These are phyloP conservation scores for Staphylotrichum longicolle DNA, from an alignment of 495 filamentous ascomycete genomes.

Conservation along the genomic window DNA sequence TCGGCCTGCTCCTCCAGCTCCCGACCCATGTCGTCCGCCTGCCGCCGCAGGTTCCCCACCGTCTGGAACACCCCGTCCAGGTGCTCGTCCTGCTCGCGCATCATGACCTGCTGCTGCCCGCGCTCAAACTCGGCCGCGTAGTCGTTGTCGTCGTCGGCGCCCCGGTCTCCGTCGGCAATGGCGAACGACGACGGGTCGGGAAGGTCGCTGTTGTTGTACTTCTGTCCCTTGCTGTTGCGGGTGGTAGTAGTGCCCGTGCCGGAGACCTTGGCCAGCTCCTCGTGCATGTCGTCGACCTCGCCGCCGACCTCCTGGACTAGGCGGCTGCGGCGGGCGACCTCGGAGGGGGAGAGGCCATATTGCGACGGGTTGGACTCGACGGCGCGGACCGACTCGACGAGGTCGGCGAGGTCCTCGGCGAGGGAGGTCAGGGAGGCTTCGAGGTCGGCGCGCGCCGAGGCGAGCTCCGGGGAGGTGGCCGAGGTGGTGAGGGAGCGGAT, in stretches of 20 bases:
- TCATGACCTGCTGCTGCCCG: slow-evolving; percentile 83
- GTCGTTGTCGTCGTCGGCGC: slow-evolving; percentile 59
- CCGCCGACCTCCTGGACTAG: slow-evolving; percentile 86
- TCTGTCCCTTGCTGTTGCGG: too few relatives aligned
- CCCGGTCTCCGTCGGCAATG: slow-evolving; percentile 38
- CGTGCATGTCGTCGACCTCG: slow-evolving; percentile 84
- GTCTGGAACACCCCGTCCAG: slow-evolving; percentile 90
- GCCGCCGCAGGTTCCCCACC: slow-evolving; percentile 81
- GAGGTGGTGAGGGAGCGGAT: slow-evolving; percentile 74
- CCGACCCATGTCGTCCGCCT: slow-evolving; percentile 91
- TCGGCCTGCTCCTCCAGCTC: slow-evolving; percentile 92
- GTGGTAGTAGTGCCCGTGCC: slow-evolving; percentile 30
- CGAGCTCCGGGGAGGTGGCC: slow-evolving; percentile 73
- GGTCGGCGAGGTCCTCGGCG: slow-evolving; percentile 80
- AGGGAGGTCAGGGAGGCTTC: slow-evolving; percentile 72
- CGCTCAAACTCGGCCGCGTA: slow-evolving; percentile 84
- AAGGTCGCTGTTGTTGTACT: slow-evolving; percentile 38
- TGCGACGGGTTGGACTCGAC: slow-evolving; percentile 87
- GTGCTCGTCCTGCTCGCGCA: slow-evolving; percentile 92
- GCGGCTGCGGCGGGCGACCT: slow-evolving; percentile 74
- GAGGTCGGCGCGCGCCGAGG: slow-evolving; percentile 80
- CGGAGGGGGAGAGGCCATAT: slow-evolving; percentile 80
- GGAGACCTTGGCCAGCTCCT: slow-evolving; percentile 62
- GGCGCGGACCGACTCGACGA: slow-evolving; percentile 81
- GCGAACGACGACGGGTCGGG: slow-evolving; percentile 72